Conservation (phyloP, 441 rosid genomes). For the Eruca vesicaria region DNA sequence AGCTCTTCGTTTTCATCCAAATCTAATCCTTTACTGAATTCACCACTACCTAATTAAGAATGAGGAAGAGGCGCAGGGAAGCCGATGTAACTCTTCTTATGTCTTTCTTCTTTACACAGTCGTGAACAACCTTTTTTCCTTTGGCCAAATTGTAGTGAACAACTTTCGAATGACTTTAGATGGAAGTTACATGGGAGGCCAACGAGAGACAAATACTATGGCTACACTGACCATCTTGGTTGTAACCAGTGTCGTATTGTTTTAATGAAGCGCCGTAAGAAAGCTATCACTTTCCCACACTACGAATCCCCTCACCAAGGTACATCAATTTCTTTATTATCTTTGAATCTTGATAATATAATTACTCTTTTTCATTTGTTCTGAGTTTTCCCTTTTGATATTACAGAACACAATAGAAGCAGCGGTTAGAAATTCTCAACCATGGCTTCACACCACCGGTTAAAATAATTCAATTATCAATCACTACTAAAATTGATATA, state of each 20-base stretch:
- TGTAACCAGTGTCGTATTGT: too few relatives aligned
- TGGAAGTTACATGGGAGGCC: too few relatives aligned
- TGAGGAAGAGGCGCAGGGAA: background rate
- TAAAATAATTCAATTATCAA: too few relatives aligned
- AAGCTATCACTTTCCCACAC: background rate
- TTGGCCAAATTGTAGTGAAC: too few relatives aligned
- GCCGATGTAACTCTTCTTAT: background rate
- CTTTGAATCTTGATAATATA: background rate
- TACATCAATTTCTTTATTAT: background rate
- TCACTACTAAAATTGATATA: too few relatives aligned
- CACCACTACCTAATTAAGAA: background rate
- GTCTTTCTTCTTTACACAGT: background rate
- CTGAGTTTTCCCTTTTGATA: background rate
- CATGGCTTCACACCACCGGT: too few relatives aligned
- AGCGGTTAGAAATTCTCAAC: background rate
- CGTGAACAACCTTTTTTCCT: too few relatives aligned
- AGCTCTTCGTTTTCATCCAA: too few relatives aligned
- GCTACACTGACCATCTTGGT: too few relatives aligned
- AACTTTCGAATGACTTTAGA: background rate
- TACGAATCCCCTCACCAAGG: background rate
- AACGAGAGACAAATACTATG: too few relatives aligned
- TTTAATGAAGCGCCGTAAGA: too few relatives aligned
- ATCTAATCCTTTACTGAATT: too few relatives aligned
- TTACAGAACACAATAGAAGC: background rate
- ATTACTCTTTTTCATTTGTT: background rate